Evolutionary conservation across 306 rosid genomes (phyloP), one percentile per base, ranked within the genome.

Genomic region (Corylus americana): DNA sequence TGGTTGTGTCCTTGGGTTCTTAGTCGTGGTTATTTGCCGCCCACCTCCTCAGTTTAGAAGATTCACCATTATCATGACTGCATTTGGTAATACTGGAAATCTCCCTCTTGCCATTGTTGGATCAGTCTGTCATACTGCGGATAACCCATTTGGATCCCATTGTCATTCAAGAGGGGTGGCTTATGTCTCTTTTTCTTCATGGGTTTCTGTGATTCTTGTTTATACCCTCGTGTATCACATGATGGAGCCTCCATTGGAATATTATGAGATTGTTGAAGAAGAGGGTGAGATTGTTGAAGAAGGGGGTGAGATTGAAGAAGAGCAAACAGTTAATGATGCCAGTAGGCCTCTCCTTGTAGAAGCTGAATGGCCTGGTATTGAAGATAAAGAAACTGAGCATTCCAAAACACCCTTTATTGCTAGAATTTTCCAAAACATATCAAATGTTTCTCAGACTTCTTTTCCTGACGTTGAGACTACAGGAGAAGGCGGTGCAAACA

Each of bases 301-400:
- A 82, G 91, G 87, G 11, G 45, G 0, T 71, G 89, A 83, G 49
- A 89, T 84, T 14, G 85, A 77, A 80, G 93, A 88, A 84, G 29
- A 72, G 10, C 55, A 2, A 7, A 10, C 77, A 0, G 74, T 73
- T 10, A 85, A 87, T n/a, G 88, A 89, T 84, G 59, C 84, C 11
- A 88, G 98, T 76, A 89, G 91, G 69, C 93, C 97, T 13, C 88
- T 94, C 6, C 96, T 94, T 77, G 93, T 92, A 6, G 98, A 94
- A 87, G 98, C 98, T 42, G 98, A 94, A 78, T 94, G 98, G 98
- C 98, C 97, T 2, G 96, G 94, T n/a, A 92, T 94, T 54, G 97
- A 92, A 84, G 93, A 92, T 69, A 92, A 92, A 78, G 98, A 85
- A 85, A 92, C 97, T 13, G 97, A 88, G 74, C 93, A 90, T 83